Percentiles rank a stretch among this genome's conserved stretches.
phyloP scores from a whole-genome alignment of 108 stramenopile genomes.

The Nitzschia inconspicua region DNA sequence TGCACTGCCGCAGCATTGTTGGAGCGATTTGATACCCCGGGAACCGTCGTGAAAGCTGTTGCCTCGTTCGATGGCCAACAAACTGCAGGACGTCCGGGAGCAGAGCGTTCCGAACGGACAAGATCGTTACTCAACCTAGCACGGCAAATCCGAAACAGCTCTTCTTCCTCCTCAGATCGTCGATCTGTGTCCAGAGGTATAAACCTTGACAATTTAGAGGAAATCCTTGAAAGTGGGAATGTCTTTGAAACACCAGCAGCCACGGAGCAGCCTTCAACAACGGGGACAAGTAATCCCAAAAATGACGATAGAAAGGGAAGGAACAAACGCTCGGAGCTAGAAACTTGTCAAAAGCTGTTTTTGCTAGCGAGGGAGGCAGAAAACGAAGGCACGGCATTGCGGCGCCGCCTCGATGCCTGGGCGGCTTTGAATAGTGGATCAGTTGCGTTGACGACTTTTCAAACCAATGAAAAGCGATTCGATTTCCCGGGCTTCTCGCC shows the following conservation, averaged over 20 bases:
- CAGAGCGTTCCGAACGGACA: slow-evolving; percentile 33
- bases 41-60: slow-evolving; percentile 35
- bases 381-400: slow-evolving; percentile 60
- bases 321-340: slow-evolving; percentile 23
- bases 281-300: neutral
- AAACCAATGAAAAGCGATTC: neutral
- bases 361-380: slow-evolving; percentile 70
- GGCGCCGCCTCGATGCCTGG: slow-evolving; percentile 72
- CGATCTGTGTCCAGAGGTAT: slow-evolving; percentile 43
- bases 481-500: slow-evolving; percentile 31
- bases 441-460: neutral
- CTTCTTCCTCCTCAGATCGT: slow-evolving; percentile 30
- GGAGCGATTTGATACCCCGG: slow-evolving; percentile 31
- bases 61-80: too few relatives aligned
- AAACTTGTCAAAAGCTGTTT: slow-evolving; percentile 56
- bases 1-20: slow-evolving; percentile 5
- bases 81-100: slow-evolving; percentile 7
- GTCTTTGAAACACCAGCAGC: slow-evolving; percentile 16
- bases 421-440: slow-evolving; percentile 55
- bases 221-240: slow-evolving; percentile 33
- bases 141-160: slow-evolving; percentile 48
- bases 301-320: slow-evolving; percentile 25
- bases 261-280: neutral
- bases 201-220: slow-evolving; percentile 38
- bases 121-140: slow-evolving; percentile 55